A percentile compares a stretch with the other conserved stretches of the same genome.
Evolutionary conservation across 805 yeast genomes (phyloP).

Genomic region (Schwanniomyces pseudopolymorphus): DNA sequence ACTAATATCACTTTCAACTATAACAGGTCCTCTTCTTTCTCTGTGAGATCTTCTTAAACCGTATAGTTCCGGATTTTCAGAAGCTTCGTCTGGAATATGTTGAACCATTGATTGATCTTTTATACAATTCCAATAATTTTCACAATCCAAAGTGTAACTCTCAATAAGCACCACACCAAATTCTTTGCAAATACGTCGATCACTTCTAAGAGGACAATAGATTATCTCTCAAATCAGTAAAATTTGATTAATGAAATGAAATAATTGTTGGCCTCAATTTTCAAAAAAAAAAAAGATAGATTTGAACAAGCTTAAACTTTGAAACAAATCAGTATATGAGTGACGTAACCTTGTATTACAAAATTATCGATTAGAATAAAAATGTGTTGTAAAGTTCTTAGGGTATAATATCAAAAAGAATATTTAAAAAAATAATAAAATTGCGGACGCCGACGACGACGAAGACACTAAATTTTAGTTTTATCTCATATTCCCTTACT

Average conservation of each 20-base stretch:
- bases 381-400: background rate
- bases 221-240: background rate
- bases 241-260: background rate
- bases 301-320: background rate
- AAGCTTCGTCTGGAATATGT: slow-evolving; percentile 51
- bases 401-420: background rate
- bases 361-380: background rate
- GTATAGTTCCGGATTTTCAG: slow-evolving; percentile 75
- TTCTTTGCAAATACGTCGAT: background rate
- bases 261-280: background rate
- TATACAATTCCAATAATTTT: background rate
- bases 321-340: background rate
- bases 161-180: background rate
- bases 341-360: background rate
- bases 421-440: slow-evolving; percentile 5
- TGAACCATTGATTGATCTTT: slow-evolving; percentile 20
- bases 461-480: slow-evolving; percentile 4
- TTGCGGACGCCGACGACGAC: slow-evolving; percentile 15
- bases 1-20: slow-evolving; percentile 35
- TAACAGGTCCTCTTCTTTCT: slow-evolving; percentile 42
- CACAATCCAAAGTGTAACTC: background rate
- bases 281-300: background rate
- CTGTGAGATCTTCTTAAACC: slow-evolving; percentile 78
- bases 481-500: background rate
- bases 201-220: background rate